phyloP scores from a whole-genome alignment of 2,329 filamentous ascomycete genomes.

The Phaeosphaeria sp. region DNA sequence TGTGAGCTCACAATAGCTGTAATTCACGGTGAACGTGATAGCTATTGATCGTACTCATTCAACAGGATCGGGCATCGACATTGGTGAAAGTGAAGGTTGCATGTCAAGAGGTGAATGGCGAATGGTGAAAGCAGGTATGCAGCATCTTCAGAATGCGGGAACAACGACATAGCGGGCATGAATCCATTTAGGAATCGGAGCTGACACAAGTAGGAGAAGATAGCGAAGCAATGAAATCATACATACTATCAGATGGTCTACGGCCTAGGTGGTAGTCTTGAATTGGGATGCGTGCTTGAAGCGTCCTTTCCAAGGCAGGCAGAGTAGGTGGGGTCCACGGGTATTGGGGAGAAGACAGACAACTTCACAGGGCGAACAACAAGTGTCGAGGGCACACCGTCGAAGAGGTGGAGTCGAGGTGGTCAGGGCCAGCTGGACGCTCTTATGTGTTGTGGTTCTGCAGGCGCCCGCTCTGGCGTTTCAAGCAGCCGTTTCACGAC shows the following conservation, averaged over 20 bases:
- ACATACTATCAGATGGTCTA: neutral
- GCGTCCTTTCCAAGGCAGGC: neutral
- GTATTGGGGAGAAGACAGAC: neutral
- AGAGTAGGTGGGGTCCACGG: constrained; percentile 8
- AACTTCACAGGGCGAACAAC: constrained; percentile 3
- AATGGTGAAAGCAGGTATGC: neutral
- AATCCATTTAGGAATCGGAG: neutral
- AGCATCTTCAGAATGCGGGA: neutral
- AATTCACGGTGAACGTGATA: constrained; percentile 3
- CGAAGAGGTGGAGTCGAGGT: constrained; percentile 26
- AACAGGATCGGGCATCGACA: constrained; percentile 5
- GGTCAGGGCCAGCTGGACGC: constrained; percentile 24
- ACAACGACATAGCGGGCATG: neutral
- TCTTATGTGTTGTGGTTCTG: constrained; percentile 27
- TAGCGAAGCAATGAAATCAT: neutral
- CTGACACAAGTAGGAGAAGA: neutral
- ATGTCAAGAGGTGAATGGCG: constrained; percentile 1
- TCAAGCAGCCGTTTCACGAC: constrained; percentile 45
- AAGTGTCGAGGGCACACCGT: constrained; percentile 12
- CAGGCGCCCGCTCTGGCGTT: constrained; percentile 44
- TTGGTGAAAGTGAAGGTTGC: constrained; percentile 23
- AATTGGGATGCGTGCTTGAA: neutral
- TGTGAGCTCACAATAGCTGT: constrained; percentile 1
- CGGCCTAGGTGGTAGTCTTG: neutral
- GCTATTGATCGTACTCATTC: constrained; percentile 13